A percentile compares a stretch with the other conserved stretches of the same genome.
Conservation (phyloP, 306 rosid genomes). For the Cucumis sativus region Cucumber_9930_V3 NC_026658.2:843501-844000, state of each 20-base stretch:
- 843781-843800: conserved; percentile 28
- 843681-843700: neutral
- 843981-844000: neutral
- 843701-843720: neutral
- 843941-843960: neutral
- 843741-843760: neutral
- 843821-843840: conserved; percentile 35
- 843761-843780: conserved; percentile 28
- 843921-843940: neutral
- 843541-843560: neutral
- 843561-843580: neutral
- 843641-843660: neutral
- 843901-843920: neutral
- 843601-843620: neutral
- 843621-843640: neutral
- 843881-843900: neutral
- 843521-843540: neutral
- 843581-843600: neutral
- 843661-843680: neutral
- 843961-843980: neutral
- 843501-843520: neutral
- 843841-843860: conserved; percentile 39
- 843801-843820: conserved; percentile 42
- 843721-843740: neutral
- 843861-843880: neutral